Percentiles rank a stretch among this genome's conserved stretches.
phyloP scores from a whole-genome alignment of 2,329 filamentous ascomycete species.

The Scytalidium lignicola region DNA sequence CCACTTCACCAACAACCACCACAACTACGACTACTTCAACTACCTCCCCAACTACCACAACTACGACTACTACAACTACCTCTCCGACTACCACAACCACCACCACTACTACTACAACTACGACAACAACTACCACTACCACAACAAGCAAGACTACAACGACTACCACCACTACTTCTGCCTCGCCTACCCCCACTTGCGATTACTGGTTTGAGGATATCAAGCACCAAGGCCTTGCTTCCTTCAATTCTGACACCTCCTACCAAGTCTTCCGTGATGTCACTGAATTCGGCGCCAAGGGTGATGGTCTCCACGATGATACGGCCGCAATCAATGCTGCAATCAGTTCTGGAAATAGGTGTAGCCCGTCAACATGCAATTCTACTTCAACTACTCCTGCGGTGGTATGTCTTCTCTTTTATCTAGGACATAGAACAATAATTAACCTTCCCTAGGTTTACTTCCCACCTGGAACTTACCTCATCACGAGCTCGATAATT shows the following conservation, averaged over 20 bases:
- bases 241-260: constrained; percentile 6
- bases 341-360: constrained; percentile 72
- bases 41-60: too few species aligned
- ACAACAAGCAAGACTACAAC: not conserved
- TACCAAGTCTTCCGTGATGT: constrained; percentile 19
- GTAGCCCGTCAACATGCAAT: constrained; percentile 47
- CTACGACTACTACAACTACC: not conserved
- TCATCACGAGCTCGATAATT: constrained; percentile 18
- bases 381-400: constrained; percentile 35
- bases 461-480: constrained; percentile 55
- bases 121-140: not conserved
- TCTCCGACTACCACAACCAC: not conserved
- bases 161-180: not conserved
- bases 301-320: constrained; percentile 68
- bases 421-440: constrained; percentile 40
- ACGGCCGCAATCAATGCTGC: constrained; percentile 80
- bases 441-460: constrained; percentile 21
- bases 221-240: constrained; percentile 14
- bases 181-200: constrained; percentile 9
- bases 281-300: constrained; percentile 16
- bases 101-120: not conserved
- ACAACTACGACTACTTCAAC: not conserved
- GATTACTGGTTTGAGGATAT: constrained; percentile 17
- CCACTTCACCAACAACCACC: not conserved
- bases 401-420: constrained; percentile 47